A percentile compares a stretch with the other conserved stretches of the same genome.
Evolutionary conservation across 2,329 filamentous ascomycete species (phyloP).

Genomic region (Nannizziopsis barbatae): DNA sequence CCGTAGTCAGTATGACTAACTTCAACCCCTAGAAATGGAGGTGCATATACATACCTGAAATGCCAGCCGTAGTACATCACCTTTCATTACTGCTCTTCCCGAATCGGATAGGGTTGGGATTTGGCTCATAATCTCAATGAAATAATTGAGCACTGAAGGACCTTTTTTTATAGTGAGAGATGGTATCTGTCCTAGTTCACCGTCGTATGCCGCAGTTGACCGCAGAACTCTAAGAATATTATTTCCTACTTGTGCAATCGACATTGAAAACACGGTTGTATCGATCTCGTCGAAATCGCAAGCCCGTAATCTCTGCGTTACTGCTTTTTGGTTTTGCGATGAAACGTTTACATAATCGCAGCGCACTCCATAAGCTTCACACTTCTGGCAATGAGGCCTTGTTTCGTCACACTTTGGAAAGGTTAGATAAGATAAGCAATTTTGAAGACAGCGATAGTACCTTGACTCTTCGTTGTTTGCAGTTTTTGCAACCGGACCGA

Average conservation of each 20-base stretch:
- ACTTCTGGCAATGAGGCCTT: conserved; percentile 25
- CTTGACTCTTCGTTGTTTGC: conserved; percentile 29
- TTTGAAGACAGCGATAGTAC: conserved; percentile 15
- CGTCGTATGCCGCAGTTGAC: conserved; percentile 5
- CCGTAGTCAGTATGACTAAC: background rate
- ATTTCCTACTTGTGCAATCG: conserved; percentile 12
- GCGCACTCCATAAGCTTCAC: conserved; percentile 23
- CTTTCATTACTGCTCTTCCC: conserved; percentile 17
- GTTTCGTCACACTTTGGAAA: conserved; percentile 26
- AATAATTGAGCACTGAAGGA: conserved; percentile 24
- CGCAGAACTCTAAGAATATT: conserved; percentile 20
- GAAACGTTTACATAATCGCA: conserved; percentile 22
- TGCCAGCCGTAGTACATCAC: conserved; percentile 23
- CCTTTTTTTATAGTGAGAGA: conserved; percentile 5
- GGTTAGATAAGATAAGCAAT: conserved; percentile 1
- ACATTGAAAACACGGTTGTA: conserved; percentile 6
- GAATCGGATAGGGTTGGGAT: conserved; percentile 15
- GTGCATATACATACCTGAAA: conserved; percentile 21
- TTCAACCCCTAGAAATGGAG: background rate
- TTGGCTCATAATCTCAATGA: conserved; percentile 17
- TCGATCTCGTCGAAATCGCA: conserved; percentile 1
- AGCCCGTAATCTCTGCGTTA: conserved; percentile 11
- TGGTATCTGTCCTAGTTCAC: conserved; percentile 2
- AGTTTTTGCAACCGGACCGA: conserved; percentile 25
- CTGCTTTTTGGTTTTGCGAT: background rate